Base-by-base conservation (phyloP, 345 rosid species). In the Turnera subulata region DNA sequence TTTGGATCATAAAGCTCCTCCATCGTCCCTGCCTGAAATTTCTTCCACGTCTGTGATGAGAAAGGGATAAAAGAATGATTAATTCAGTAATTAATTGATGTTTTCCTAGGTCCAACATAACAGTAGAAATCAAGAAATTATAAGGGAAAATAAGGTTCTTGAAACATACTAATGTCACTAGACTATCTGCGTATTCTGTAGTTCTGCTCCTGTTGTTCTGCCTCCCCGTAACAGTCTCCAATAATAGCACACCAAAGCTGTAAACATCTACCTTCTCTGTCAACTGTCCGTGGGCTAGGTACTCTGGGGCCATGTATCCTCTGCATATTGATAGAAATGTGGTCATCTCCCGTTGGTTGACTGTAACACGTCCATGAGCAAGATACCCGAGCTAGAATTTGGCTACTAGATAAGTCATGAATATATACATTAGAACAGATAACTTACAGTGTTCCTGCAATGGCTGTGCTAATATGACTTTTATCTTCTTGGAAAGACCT, bases 271-370 rank as follows among this genome's bases (percentile, higher is more conserved):
- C 97, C 66, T 89, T 93, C 68, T 93, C 99, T 18, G 99, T 86
- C 60, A 93, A 70, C 69, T 85, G 97, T 48, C 99, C 99, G 39
- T 87, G 87, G 19, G 89, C 93, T 11, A 89, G 78, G 76, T 86
- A 92, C 70, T 92, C 96, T 0, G 96, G 98, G 63, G 98, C 96
- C 96, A 92, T 89, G 64, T 92, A 86, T 19, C 98, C 98, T 19
- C 98, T 89, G 65, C n/a, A 62, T 38, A 76, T 66, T 47, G 44
- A 58, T 39, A 50, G 45, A 61, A 46, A 18, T 22, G 43, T 38
- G 50, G 17, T 58, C 52, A 58, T 35, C 13, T 29, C 6, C 55
- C 21, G 40, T 15, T 29, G 25, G 18, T 5, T 60, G 50, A 23
- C 24, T 5, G 4, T 25, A 45, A n/a, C 16, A 26, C 11, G 22